Percentiles rank a stretch among this genome's conserved stretches.
Conservation (phyloP, 306 rosid species). For the Pyrus communis region DNA sequence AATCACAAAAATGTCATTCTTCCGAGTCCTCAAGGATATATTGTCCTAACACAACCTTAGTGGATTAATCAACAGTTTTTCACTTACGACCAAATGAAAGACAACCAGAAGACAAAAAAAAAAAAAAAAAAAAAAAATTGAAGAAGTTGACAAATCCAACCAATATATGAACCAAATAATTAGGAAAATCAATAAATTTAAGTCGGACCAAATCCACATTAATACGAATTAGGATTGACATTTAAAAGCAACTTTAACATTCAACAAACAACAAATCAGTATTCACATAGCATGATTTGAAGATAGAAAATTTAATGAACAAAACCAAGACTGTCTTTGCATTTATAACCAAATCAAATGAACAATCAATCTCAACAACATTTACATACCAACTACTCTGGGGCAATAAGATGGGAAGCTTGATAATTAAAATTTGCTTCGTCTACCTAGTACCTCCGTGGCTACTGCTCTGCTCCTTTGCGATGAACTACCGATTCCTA, state of each 20-base stretch:
- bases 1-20: background rate
- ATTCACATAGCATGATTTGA: background rate
- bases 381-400: too few species aligned
- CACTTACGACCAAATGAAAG: too few species aligned
- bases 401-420: too few species aligned
- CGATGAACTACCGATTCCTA: too few species aligned
- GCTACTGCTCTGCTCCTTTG: too few species aligned
- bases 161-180: background rate
- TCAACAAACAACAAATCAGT: background rate
- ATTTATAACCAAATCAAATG: too few species aligned
- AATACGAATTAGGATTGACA: background rate
- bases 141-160: background rate
- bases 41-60: background rate
- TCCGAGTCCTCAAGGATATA: background rate
- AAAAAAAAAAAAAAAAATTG: too few species aligned
- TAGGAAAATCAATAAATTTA: background rate
- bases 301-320: background rate
- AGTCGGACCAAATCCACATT: background rate
- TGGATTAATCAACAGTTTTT: background rate
- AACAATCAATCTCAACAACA: too few species aligned
- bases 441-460: too few species aligned
- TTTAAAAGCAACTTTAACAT: background rate
- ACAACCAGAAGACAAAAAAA: background rate
- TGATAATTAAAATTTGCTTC: too few species aligned
- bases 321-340: too few species aligned